phyloP scores from a whole-genome alignment of 768 basidiomycete genomes.

The Mrakia gelida region DNA sequence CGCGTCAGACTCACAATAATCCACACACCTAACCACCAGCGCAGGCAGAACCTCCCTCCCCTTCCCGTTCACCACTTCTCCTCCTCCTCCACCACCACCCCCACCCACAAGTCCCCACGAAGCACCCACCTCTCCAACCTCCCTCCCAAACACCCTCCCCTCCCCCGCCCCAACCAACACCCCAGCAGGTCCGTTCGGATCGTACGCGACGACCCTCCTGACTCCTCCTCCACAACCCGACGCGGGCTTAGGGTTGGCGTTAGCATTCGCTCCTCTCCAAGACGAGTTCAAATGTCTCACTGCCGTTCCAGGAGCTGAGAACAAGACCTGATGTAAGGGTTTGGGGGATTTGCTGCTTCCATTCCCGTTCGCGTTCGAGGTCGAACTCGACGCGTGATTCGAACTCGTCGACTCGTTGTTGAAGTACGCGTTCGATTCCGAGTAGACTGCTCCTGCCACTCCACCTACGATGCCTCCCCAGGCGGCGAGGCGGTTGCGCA shows the following conservation, averaged over 20 bases:
- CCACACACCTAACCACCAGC: constrained; percentile 72
- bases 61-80: constrained; percentile 14
- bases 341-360: not conserved
- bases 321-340: constrained; percentile 20
- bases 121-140: constrained; percentile 57
- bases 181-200: not conserved
- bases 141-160: constrained; percentile 65
- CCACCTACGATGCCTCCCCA: constrained; percentile 22
- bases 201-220: not conserved
- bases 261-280: constrained; percentile 8
- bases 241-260: not conserved
- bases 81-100: constrained; percentile 23
- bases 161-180: not conserved
- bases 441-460: constrained; percentile 14
- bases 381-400: not conserved
- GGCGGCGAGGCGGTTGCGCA: constrained; percentile 24
- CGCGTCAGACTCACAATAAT: constrained; percentile 48
- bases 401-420: not conserved
- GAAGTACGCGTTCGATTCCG: constrained; percentile 14
- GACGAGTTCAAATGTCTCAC: constrained; percentile 27
- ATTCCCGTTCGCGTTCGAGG: not conserved
- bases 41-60: constrained; percentile 55
- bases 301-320: constrained; percentile 22
- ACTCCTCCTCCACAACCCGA: not conserved
- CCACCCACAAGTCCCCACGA: constrained; percentile 54